phyloP scores from a whole-genome alignment of 2,329 filamentous ascomycete species.

The Huntiella abstrusa region DNA sequence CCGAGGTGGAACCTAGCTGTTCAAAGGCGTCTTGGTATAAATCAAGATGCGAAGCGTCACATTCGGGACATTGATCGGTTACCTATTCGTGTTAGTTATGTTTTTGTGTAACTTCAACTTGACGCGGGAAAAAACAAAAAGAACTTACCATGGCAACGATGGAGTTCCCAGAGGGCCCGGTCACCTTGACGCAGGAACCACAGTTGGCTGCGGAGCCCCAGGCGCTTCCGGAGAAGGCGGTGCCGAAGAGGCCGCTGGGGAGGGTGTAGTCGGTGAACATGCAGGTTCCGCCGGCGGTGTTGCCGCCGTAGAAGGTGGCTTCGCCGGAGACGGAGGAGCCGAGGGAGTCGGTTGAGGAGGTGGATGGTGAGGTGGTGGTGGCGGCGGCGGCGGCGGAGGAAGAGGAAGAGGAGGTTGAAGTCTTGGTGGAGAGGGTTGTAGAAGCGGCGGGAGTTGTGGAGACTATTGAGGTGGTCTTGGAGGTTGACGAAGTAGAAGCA shows the following conservation, averaged over 20 bases:
- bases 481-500: neutral
- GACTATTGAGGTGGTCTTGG: neutral
- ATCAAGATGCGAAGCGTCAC: slow-evolving; percentile 23
- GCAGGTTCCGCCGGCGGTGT: slow-evolving; percentile 40
- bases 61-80: slow-evolving; percentile 28
- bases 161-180: slow-evolving; percentile 33
- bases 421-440: neutral
- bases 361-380: neutral
- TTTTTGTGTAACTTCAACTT: slow-evolving; percentile 2
- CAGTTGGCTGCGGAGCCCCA: slow-evolving; percentile 40
- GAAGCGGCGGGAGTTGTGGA: neutral
- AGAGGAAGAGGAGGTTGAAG: neutral
- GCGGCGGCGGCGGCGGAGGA: neutral
- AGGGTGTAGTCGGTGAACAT: slow-evolving; percentile 44
- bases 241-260: slow-evolving; percentile 38
- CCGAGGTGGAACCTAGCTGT: slow-evolving; percentile 19
- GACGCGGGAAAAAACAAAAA: neutral
- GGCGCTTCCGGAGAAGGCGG: slow-evolving; percentile 37
- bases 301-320: slow-evolving; percentile 34
- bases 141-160: slow-evolving; percentile 43
- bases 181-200: slow-evolving; percentile 42
- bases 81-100: slow-evolving; percentile 16
- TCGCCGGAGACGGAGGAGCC: neutral
- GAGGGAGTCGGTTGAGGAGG: neutral
- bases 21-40: slow-evolving; percentile 26